Conservation (phyloP, 2,329 filamentous ascomycete species). For the Epicoccum sorghinum region DNA sequence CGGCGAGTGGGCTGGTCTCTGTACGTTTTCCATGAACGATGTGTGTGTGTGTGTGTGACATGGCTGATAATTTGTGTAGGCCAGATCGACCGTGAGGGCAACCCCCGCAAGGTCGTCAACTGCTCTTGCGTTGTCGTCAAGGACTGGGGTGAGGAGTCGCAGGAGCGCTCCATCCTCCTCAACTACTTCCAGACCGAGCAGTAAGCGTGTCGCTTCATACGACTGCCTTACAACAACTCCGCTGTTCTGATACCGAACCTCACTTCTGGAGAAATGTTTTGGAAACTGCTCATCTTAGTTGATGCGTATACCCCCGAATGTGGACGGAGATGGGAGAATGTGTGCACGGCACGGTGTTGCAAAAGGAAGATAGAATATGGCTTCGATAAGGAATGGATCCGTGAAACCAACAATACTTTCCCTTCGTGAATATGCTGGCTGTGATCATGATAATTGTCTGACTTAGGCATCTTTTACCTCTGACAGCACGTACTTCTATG, state of each 20-base stretch:
- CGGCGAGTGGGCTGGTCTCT: constrained; percentile 99
- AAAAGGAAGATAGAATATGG: constrained; percentile 17
- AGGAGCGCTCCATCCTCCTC: constrained; percentile 97
- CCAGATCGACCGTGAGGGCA: constrained; percentile 98
- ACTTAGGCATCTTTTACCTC: background rate
- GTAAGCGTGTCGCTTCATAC: constrained; percentile 43
- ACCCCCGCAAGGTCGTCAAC: constrained; percentile 99
- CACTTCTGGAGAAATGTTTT: constrained; percentile 1
- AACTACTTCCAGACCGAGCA: constrained; percentile 98
- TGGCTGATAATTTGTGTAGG: constrained; percentile 59
- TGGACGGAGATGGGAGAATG: constrained; percentile 1
- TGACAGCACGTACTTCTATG: too few relatives aligned
- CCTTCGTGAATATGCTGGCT: too few relatives aligned
- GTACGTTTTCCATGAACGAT: constrained; percentile 66
- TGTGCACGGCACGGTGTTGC: background rate
- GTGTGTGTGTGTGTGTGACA: background rate
- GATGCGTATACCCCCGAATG: constrained; percentile 7
- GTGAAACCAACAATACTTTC: constrained; percentile 10
- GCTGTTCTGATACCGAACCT: background rate
- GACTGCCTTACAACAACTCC: constrained; percentile 5
- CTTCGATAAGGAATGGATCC: constrained; percentile 15
- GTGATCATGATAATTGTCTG: background rate
- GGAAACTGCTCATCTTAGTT: constrained; percentile 10
- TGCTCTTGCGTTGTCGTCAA: constrained; percentile 99
- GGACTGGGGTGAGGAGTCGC: constrained; percentile 99